Evolutionary conservation across 495 filamentous ascomycete genomes (phyloP).

Genomic region (Hypoxylon crocopeplum): DNA sequence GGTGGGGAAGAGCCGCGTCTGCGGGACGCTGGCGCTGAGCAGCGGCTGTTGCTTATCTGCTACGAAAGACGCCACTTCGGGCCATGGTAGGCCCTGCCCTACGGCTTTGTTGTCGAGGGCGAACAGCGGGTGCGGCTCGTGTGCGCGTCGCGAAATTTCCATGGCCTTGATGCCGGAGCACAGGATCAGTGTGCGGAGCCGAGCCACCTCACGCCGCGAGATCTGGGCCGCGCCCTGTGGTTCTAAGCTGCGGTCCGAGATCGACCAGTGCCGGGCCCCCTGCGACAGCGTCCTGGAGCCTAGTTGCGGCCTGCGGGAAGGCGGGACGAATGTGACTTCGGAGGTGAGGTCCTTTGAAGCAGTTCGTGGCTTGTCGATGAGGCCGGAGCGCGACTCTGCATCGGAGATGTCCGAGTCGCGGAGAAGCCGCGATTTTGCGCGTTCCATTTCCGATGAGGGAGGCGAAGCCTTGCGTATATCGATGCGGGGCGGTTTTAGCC

Average conservation of each 20-base stretch:
- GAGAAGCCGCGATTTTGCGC: slow-evolving; percentile 19
- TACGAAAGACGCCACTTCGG: slow-evolving; percentile 44
- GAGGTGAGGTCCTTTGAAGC: slow-evolving; percentile 33
- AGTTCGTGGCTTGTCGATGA: slow-evolving; percentile 4
- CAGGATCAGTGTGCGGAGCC: slow-evolving; percentile 74
- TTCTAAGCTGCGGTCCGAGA: slow-evolving; percentile 64
- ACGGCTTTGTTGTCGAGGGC: slow-evolving; percentile 7
- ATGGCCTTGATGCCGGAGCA: slow-evolving; percentile 85
- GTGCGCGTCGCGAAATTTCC: slow-evolving; percentile 72
- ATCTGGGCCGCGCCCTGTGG: slow-evolving; percentile 47
- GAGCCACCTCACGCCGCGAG: slow-evolving; percentile 73
- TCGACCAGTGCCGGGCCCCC: slow-evolving; percentile 68
- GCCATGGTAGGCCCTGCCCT: slow-evolving; percentile 36
- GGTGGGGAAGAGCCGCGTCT: slow-evolving; percentile 70
- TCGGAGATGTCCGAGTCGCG: slow-evolving; percentile 47
- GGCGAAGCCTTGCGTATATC: slow-evolving; percentile 63
- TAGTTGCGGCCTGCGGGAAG: slow-evolving; percentile 12
- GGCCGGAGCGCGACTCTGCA: slow-evolving; percentile 37
- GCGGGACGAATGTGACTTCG: slow-evolving; percentile 37
- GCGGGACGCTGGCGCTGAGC: slow-evolving; percentile 58
- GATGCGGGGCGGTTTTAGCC: slow-evolving; percentile 67
- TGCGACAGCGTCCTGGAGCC: slow-evolving; percentile 31
- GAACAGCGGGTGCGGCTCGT: slow-evolving; percentile 47
- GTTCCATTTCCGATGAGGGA: slow-evolving; percentile 43
- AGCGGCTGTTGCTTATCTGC: slow-evolving; percentile 40